Evolutionary conservation across 495 filamentous ascomycete species (phyloP), one percentile per base, ranked within the genome.

Genomic region (Hypoxylon fragiforme): DNA sequence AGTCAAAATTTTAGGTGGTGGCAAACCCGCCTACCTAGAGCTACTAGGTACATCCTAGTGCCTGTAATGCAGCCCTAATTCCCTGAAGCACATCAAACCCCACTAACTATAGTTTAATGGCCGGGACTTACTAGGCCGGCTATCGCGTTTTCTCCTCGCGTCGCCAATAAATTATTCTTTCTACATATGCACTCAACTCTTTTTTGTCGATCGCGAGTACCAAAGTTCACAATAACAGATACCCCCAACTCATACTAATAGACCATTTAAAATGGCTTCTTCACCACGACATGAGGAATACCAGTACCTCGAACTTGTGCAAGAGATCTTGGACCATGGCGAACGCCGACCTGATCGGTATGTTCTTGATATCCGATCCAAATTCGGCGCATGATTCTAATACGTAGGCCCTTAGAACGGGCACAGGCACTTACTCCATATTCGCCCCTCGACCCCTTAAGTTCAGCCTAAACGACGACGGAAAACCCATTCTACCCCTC

Each of bases 341-440:
- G 91, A 95, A 66, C 82, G 87, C 69, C 82, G 90, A 6, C 88
- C 89, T 20, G 91, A 96, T 66, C 77, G 87, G 81, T 85, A 73
- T 41, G 62, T 64, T 37, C 8, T 9, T 8, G 34, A 11, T 11
- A 39, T 14, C 45, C 13, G n/a, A n/a, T 19, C 18, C 9, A 19
- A 34, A 37, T 30, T 22, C 22, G 5, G 40, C 31, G 8, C 22
- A 18, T 32, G 37, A 22, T 49, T 19, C 7, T 18, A 26, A 40
- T 24, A 48, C 24, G 37, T 28, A 14, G n/a, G n/a, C n/a, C n/a
- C n/a, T 44, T 53, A 88, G 91, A 60, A 97, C 94, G 16, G 94
- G 94, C 50, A 98, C 94, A 5, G 94, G 94, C 31, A 98, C 94
- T 13, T 79, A 82, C 62, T 88, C 91, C 14, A 77, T 97, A 63